Percentiles rank a stretch among this genome's conserved stretches.
Evolutionary conservation across 2,329 filamentous ascomycete genomes (phyloP).

Genomic region (Fonsecaea monophora): DNA sequence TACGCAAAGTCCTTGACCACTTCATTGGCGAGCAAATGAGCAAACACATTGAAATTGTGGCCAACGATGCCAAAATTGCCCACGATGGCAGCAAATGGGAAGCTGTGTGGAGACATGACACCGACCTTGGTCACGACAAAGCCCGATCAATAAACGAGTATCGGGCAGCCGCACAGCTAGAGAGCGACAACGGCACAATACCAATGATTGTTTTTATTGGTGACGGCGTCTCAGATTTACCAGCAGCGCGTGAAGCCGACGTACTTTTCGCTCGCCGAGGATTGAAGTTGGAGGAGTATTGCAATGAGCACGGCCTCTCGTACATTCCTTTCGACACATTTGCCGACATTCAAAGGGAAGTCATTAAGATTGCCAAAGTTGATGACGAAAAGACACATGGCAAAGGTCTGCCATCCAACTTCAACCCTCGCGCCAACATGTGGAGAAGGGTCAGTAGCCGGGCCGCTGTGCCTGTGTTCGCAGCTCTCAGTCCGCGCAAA

Average conservation of each 20-base stretch:
- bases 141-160: slow-evolving; percentile 68
- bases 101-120: slow-evolving; percentile 71
- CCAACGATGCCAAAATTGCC: slow-evolving; percentile 69
- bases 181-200: slow-evolving; percentile 66
- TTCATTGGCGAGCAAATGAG: slow-evolving; percentile 69
- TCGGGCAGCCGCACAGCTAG: slow-evolving; percentile 60
- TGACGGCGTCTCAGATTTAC: slow-evolving; percentile 71
- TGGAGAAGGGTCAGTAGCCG: slow-evolving; percentile 69
- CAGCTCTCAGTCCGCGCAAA: slow-evolving; percentile 59
- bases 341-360: slow-evolving; percentile 67
- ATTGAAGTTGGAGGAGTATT: slow-evolving; percentile 70
- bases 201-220: slow-evolving; percentile 74
- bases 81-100: slow-evolving; percentile 66
- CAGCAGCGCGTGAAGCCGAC: slow-evolving; percentile 70
- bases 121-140: slow-evolving; percentile 71
- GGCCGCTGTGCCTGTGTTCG: slow-evolving; percentile 58
- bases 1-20: slow-evolving; percentile 66
- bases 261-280: slow-evolving; percentile 72
- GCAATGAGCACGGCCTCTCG: slow-evolving; percentile 65
- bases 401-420: slow-evolving; percentile 64
- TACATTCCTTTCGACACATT: slow-evolving; percentile 71
- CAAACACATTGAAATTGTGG: slow-evolving; percentile 69
- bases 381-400: slow-evolving; percentile 68
- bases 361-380: slow-evolving; percentile 63
- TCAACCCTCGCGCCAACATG: slow-evolving; percentile 72